phyloP scores from a whole-genome alignment of 345 rosid species.

The Mercurialis annua region DNA sequence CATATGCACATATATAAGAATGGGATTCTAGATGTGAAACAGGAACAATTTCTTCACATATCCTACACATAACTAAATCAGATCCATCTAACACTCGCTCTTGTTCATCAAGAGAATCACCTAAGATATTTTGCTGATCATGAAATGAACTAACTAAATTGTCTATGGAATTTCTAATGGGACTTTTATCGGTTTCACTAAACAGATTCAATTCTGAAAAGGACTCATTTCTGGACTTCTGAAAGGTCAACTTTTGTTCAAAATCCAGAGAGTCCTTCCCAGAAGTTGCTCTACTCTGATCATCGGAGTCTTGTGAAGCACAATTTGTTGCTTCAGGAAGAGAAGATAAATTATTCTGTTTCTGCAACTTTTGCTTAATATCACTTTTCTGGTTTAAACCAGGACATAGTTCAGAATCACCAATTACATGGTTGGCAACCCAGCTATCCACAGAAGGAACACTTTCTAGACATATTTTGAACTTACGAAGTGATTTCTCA shows the following conservation, averaged over 20 bases:
- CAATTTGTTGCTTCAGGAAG: constrained; percentile 21
- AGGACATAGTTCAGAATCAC: constrained; percentile 37
- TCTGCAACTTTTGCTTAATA: constrained; percentile 22
- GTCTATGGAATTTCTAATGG: constrained; percentile 19
- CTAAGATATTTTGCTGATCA: constrained; percentile 30
- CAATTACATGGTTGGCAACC: constrained; percentile 38
- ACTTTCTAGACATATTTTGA: constrained; percentile 72
- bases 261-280: constrained; percentile 24
- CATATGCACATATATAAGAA: constrained; percentile 84
- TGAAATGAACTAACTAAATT: constrained; percentile 26
- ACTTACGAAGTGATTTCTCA: constrained; percentile 55
- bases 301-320: constrained; percentile 25
- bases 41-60: constrained; percentile 76
- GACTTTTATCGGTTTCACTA: constrained; percentile 28
- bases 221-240: constrained; percentile 29
- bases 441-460: constrained; percentile 74
- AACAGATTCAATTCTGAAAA: constrained; percentile 30
- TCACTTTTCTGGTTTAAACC: constrained; percentile 31
- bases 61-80: constrained; percentile 63
- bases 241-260: constrained; percentile 33
- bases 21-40: constrained; percentile 68
- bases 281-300: constrained; percentile 31
- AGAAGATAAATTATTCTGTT: constrained; percentile 30
- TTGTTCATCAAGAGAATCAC: constrained; percentile 11
- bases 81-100: constrained; percentile 38